Conservation (phyloP, 2,329 filamentous ascomycete genomes). For the Pseudocercospora crystallina region DNA sequence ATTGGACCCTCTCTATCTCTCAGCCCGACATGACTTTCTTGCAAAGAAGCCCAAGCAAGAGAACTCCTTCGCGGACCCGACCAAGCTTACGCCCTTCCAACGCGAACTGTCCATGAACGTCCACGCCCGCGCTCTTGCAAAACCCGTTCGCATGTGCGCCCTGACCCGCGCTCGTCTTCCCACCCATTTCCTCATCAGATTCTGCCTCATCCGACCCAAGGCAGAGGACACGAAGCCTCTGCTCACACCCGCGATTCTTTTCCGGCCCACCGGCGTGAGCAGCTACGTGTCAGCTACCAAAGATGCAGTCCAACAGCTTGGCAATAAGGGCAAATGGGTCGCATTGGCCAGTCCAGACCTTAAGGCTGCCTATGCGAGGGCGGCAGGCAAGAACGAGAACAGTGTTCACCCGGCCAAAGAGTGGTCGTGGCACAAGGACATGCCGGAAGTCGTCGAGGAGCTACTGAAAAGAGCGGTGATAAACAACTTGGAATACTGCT, state of each 20-base stretch:
- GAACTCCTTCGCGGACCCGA: conserved; percentile 37
- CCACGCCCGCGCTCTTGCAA: conserved; percentile 64
- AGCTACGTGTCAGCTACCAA: conserved; percentile 26
- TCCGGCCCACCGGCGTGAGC: conserved; percentile 45
- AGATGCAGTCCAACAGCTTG: conserved; percentile 22
- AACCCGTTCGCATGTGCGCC: conserved; percentile 58
- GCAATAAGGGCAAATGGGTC: conserved; percentile 6
- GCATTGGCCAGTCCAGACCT: conserved; percentile 7
- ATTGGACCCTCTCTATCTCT: conserved; percentile 45
- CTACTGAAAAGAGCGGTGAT: conserved; percentile 52
- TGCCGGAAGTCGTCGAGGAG: conserved; percentile 55
- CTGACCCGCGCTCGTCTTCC: conserved; percentile 55
- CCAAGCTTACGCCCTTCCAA: conserved; percentile 53
- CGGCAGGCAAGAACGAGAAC: not conserved
- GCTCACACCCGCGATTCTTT: conserved; percentile 50
- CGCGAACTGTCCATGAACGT: conserved; percentile 61
- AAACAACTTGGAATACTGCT: conserved; percentile 47
- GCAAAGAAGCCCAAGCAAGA: conserved; percentile 41
- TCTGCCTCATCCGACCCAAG: conserved; percentile 54
- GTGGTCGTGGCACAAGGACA: conserved; percentile 47
- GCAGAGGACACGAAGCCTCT: not conserved
- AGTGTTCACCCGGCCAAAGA: conserved; percentile 5
- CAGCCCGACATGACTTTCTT: conserved; percentile 32
- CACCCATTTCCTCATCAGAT: conserved; percentile 62
- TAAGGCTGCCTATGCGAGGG: conserved; percentile 1